phyloP scores from a whole-genome alignment of 768 basidiomycete species.

The Austroboletus festivus region DNA sequence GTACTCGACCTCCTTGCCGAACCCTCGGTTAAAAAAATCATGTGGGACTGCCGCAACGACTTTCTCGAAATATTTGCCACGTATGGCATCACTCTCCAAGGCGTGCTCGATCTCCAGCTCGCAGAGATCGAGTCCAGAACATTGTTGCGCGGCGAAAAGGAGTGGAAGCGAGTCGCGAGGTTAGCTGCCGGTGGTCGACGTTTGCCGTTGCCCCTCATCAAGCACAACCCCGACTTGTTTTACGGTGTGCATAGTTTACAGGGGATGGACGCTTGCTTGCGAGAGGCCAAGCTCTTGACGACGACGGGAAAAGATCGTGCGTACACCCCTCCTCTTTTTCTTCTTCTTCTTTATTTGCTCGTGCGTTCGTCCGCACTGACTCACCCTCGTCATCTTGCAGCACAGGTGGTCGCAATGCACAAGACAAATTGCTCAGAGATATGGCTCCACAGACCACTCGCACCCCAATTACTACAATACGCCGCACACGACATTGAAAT shows the following conservation, averaged over 20 bases:
- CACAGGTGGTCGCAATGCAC: constrained; percentile 38
- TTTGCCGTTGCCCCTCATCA: constrained; percentile 23
- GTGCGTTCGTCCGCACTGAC: constrained; percentile 1
- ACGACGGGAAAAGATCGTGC: constrained; percentile 35
- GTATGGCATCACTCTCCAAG: constrained; percentile 29
- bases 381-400: constrained; percentile 25
- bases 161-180: constrained; percentile 26
- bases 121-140: constrained; percentile 35
- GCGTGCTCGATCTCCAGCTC: constrained; percentile 41
- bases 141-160: constrained; percentile 23
- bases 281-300: constrained; percentile 20
- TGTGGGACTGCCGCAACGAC: constrained; percentile 44
- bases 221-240: constrained; percentile 24
- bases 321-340: constrained; percentile 2
- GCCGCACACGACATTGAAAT: constrained; percentile 43
- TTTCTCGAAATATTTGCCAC: constrained; percentile 33
- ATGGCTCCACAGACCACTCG: constrained; percentile 40
- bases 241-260: constrained; percentile 33
- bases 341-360: too few relatives aligned
- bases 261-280: constrained; percentile 36
- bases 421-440: constrained; percentile 23
- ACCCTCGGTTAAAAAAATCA: constrained; percentile 33
- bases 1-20: constrained; percentile 31
- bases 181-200: constrained; percentile 23
- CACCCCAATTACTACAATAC: constrained; percentile 35